Evolutionary conservation across 2,329 filamentous ascomycete species (phyloP).

Genomic region (Mycocentrospora acerina): DNA sequence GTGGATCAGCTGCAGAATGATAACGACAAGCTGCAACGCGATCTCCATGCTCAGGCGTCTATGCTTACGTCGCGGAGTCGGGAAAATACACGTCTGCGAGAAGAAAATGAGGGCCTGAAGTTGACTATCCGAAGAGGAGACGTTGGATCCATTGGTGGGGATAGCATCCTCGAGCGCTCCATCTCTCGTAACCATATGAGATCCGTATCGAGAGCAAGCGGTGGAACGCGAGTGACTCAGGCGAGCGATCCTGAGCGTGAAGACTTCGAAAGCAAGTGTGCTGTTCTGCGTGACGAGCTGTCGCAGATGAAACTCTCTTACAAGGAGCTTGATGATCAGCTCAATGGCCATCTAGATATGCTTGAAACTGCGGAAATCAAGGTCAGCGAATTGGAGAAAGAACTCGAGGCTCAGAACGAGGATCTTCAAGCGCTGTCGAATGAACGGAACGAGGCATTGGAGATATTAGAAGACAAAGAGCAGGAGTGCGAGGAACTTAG

Average conservation of each 20-base stretch:
- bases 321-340: constrained; percentile 80
- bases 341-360: constrained; percentile 77
- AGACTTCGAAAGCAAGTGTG: constrained; percentile 80
- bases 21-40: constrained; percentile 86
- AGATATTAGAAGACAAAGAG: constrained; percentile 68
- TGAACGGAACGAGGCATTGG: constrained; percentile 83
- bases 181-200: constrained; percentile 79
- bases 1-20: constrained; percentile 90
- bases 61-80: constrained; percentile 96
- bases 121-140: constrained; percentile 76
- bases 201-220: constrained; percentile 71
- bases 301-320: constrained; percentile 86
- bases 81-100: constrained; percentile 91
- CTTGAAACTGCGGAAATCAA: constrained; percentile 64
- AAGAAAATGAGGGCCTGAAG: constrained; percentile 96
- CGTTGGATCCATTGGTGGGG: constrained; percentile 64
- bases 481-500: constrained; percentile 55
- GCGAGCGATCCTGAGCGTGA: constrained; percentile 70
- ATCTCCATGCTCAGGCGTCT: constrained; percentile 92
- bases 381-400: constrained; percentile 73
- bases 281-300: constrained; percentile 80
- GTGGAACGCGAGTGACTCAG: constrained; percentile 56
- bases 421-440: constrained; percentile 77
- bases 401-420: constrained; percentile 75
- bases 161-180: constrained; percentile 92